Conservation (phyloP, 2,329 filamentous ascomycete species). For the Chaetomium sp. region DNA sequence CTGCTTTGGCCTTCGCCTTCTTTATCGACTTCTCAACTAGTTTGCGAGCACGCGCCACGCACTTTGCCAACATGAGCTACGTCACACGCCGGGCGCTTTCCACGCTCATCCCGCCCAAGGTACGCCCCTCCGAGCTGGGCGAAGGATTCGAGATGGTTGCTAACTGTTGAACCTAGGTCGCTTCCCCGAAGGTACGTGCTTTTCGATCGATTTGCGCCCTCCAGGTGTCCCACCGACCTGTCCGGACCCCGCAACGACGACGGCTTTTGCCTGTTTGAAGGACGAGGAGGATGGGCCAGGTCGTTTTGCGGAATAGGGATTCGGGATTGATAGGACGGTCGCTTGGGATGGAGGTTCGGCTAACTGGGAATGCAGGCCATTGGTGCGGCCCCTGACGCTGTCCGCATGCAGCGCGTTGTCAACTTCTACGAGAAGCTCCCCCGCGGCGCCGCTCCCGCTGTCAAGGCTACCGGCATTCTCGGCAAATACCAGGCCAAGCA, state of each 20-base stretch:
- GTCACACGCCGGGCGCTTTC: slow-evolving; percentile 88
- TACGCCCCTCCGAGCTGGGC: slow-evolving; percentile 47
- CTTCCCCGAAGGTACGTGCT: slow-evolving; percentile 76
- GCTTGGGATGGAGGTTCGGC: not conserved
- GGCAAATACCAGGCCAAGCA: slow-evolving; percentile 88
- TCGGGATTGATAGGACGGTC: not conserved
- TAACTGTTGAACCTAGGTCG: slow-evolving; percentile 57
- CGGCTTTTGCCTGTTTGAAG: not conserved
- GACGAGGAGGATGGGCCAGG: not conserved
- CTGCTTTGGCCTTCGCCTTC: slow-evolving; percentile 35
- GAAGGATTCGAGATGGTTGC: slow-evolving; percentile 7
- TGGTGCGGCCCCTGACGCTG: slow-evolving; percentile 90
- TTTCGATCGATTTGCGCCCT: slow-evolving; percentile 15
- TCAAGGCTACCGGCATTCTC: slow-evolving; percentile 78
- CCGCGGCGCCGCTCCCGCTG: slow-evolving; percentile 82
- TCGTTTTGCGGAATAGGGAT: not conserved
- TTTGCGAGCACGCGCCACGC: slow-evolving; percentile 27
- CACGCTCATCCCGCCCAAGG: slow-evolving; percentile 99
- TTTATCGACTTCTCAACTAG: slow-evolving; percentile 31
- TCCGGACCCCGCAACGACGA: slow-evolving; percentile 2
- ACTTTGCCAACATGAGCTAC: slow-evolving; percentile 79
- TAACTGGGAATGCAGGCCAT: slow-evolving; percentile 66
- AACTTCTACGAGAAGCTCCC: slow-evolving; percentile 99
- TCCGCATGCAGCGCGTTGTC: slow-evolving; percentile 97
- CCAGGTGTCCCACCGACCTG: slow-evolving; percentile 3